Conservation (phyloP, 192 early-diverging fungal species). For the Coemansia sp. region DNA sequence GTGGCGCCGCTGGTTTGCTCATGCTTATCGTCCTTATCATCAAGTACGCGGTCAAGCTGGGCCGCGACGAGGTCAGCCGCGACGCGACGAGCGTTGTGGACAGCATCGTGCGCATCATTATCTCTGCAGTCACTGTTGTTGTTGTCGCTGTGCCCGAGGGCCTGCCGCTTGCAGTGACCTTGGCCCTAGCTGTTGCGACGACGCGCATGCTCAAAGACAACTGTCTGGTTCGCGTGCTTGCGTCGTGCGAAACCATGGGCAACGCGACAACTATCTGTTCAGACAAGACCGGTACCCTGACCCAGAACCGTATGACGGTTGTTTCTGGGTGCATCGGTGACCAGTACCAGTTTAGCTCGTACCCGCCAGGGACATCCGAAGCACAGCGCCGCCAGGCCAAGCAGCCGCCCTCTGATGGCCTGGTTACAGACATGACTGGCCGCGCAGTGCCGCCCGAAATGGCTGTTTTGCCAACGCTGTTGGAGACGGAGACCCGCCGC, state of each 20-base stretch:
- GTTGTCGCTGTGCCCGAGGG: slow-evolving; percentile 99
- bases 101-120: slow-evolving; percentile 70
- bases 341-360: slow-evolving; percentile 58
- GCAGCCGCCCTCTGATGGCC: slow-evolving; percentile 35
- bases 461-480: slow-evolving; percentile 36
- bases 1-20: slow-evolving; percentile 71
- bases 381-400: slow-evolving; percentile 45
- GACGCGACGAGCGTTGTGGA: slow-evolving; percentile 53
- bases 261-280: slow-evolving; percentile 98
- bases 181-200: slow-evolving; percentile 92
- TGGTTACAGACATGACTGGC: slow-evolving; percentile 46
- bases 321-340: slow-evolving; percentile 78
- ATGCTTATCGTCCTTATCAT: slow-evolving; percentile 88
- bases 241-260: slow-evolving; percentile 98
- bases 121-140: slow-evolving; percentile 87
- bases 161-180: slow-evolving; percentile 92
- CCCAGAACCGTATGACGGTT: slow-evolving; percentile 97
- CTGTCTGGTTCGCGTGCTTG: slow-evolving; percentile 91
- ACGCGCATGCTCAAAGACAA: slow-evolving; percentile 95
- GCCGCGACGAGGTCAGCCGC: slow-evolving; percentile 41
- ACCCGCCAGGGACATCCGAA: slow-evolving; percentile 46
- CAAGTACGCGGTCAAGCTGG: slow-evolving; percentile 67
- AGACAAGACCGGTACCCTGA: slow-evolving; percentile 98
- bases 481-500: slow-evolving; percentile 36
- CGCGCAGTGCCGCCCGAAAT: slow-evolving; percentile 37